Conservation (phyloP, 306 rosid species). For the Lotus japonicus region DNA sequence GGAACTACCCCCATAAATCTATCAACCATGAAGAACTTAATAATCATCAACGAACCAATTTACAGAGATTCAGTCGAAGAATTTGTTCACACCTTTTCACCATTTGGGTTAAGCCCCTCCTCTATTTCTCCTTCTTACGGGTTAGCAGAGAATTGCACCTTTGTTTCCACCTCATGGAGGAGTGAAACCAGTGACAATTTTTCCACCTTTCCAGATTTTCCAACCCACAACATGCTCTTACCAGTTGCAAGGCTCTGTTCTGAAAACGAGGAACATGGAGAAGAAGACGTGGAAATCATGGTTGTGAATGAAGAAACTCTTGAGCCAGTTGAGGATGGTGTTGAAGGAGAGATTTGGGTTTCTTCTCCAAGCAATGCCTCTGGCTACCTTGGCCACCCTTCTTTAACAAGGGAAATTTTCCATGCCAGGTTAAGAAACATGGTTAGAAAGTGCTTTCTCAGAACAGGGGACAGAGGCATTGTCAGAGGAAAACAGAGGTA, state of each 20-base stretch:
- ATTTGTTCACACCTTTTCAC: slow-evolving; percentile 38
- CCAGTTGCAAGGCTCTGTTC: slow-evolving; percentile 51
- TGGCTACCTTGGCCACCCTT: slow-evolving; percentile 65
- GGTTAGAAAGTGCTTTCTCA: slow-evolving; percentile 35
- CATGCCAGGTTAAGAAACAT: slow-evolving; percentile 35
- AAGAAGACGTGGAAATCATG: slow-evolving; percentile 51
- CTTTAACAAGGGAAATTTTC: slow-evolving; percentile 49
- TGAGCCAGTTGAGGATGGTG: slow-evolving; percentile 60
- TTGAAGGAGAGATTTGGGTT: slow-evolving; percentile 85
- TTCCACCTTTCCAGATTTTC: slow-evolving; percentile 30
- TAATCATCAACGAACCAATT: slow-evolving; percentile 70
- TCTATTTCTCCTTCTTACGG: slow-evolving; percentile 74
- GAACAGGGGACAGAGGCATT: slow-evolving; percentile 71
- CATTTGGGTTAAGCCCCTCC: slow-evolving; percentile 46
- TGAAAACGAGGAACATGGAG: not conserved
- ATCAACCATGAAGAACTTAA: slow-evolving; percentile 43
- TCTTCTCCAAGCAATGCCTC: slow-evolving; percentile 76
- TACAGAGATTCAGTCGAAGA: slow-evolving; percentile 45
- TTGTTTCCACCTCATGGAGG: slow-evolving; percentile 79
- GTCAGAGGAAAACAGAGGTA: slow-evolving; percentile 51
- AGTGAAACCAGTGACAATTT: not conserved
- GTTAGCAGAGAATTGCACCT: slow-evolving; percentile 81
- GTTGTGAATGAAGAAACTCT: slow-evolving; percentile 56
- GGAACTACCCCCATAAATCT: slow-evolving; percentile 35
- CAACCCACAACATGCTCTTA: slow-evolving; percentile 50